phyloP scores from a whole-genome alignment of 1,284 basidiomycete species.

The Jaminaea rosea region DNA sequence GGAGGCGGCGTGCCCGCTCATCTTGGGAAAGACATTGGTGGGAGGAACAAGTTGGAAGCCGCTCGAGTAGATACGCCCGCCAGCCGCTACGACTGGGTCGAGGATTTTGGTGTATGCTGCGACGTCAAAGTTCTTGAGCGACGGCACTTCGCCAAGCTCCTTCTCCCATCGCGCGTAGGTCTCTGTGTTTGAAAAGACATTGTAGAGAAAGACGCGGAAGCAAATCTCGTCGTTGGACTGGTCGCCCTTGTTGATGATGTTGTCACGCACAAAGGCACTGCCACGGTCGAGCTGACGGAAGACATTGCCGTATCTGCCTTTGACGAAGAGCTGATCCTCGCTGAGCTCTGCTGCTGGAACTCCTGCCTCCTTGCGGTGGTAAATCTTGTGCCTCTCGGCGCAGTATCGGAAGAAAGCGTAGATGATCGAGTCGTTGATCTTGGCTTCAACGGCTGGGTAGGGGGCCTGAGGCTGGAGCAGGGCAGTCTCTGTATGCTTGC shows the following conservation, averaged over 20 bases:
- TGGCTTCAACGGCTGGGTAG: too few relatives aligned
- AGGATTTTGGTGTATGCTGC: slow-evolving; percentile 53
- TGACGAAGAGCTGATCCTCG: slow-evolving; percentile 52
- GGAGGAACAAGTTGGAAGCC: too few relatives aligned
- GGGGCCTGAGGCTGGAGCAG: too few relatives aligned
- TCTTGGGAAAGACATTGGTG: too few relatives aligned
- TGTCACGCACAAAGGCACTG: slow-evolving; percentile 56
- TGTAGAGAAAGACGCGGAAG: slow-evolving; percentile 59
- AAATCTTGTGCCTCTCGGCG: slow-evolving; percentile 15
- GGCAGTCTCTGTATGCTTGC: too few relatives aligned
- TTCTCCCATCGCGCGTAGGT: slow-evolving; percentile 57
- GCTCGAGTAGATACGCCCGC: too few relatives aligned
- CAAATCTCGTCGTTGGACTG: slow-evolving; percentile 54
- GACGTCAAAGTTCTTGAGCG: slow-evolving; percentile 53
- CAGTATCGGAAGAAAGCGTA: slow-evolving; percentile 15
- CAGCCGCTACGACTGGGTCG: too few relatives aligned
- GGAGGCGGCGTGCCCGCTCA: too few relatives aligned
- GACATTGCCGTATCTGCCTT: slow-evolving; percentile 57
- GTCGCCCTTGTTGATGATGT: slow-evolving; percentile 59
- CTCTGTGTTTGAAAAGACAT: slow-evolving; percentile 56
- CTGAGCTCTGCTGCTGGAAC: slow-evolving; percentile 14
- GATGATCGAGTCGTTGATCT: slow-evolving; percentile 17
- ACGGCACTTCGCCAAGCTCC: slow-evolving; percentile 52
- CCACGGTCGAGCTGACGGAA: slow-evolving; percentile 58
- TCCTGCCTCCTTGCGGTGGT: slow-evolving; percentile 7